Evolutionary conservation across 2,329 filamentous ascomycete species (phyloP), one percentile per base, ranked within the genome.

Genomic region (Sporothrix schenckii): DNA sequence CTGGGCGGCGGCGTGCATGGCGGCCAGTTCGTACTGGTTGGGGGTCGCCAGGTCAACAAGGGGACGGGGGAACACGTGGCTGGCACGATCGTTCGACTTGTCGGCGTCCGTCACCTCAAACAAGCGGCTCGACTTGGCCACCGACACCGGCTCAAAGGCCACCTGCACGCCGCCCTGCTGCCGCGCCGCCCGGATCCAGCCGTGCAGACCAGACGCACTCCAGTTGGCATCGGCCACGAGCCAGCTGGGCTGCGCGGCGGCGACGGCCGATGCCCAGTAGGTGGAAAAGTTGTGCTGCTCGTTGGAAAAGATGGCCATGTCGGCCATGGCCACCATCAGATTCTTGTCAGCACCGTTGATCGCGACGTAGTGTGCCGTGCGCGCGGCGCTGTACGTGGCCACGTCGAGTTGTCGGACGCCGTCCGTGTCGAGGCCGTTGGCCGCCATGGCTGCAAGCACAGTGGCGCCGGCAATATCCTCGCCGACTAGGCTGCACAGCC

Each of bases 281-380:
- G 83, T 78, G 0, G 84, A 79, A 72, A 86, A 85, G 0, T 83
- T 82, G 72, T 85, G 81, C 16, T 67, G 44, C 14, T 58, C 61
- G 47, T 49, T 56, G 11, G 53, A 34, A 30, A 97, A 87, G 75
- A 97, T 94, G 69, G 85, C 87, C 93, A 98, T 97, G 77, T 98
- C 95, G 4, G 94, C 94, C 92, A 97, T 97, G 60, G 93, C 94
- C 73, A 97, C 80, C n/a, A 94, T 85, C 2, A 99, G 87, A 73
- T 94, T 91, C 79, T 93, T 96, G 72, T 90, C 88, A 0, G 84
- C 83, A 77, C 96, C 92, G 78, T 98, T 99, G 74, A 98, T 84
- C 19, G 94, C 91, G 3, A 98, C 87, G 78, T 98, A 98, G 78
- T 97, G 93, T 0, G 94, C 93, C 1, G 94, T 98, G 70, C 91